Evolutionary conservation across 306 rosid genomes (phyloP).

Genomic region (Corylus heterophylla): DNA sequence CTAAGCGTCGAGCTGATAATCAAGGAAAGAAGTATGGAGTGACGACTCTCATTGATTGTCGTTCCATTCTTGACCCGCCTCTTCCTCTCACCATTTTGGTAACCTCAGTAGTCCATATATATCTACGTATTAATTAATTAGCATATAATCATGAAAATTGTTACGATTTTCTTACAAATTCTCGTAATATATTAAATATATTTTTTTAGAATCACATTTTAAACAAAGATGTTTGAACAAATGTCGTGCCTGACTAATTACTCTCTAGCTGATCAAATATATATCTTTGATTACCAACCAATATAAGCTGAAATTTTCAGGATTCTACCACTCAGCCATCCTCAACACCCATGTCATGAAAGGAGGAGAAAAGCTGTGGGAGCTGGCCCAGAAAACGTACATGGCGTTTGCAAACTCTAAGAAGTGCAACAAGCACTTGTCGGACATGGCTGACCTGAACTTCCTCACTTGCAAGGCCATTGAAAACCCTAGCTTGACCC

Average conservation of each 20-base stretch:
- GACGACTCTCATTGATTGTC: slow-evolving; percentile 54
- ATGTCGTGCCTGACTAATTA: no score
- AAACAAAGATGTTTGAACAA: no score
- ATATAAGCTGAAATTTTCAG: slow-evolving; percentile 12
- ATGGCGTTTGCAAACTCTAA: slow-evolving; percentile 42
- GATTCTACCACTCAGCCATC: slow-evolving; percentile 68
- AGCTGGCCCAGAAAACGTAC: slow-evolving; percentile 46
- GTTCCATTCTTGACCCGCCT: slow-evolving; percentile 42
- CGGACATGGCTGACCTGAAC: slow-evolving; percentile 65
- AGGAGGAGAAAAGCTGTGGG: slow-evolving; percentile 65
- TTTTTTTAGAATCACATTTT: no score
- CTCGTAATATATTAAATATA: no score
- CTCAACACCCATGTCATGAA: slow-evolving; percentile 49
- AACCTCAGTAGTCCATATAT: neutral
- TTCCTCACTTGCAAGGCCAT: slow-evolving; percentile 58
- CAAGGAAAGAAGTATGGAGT: slow-evolving; percentile 53
- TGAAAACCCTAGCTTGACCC: slow-evolving; percentile 53
- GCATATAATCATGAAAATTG: neutral
- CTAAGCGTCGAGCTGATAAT: slow-evolving; percentile 14
- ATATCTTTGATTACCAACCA: no score
- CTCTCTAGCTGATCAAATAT: no score
- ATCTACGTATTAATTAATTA: neutral
- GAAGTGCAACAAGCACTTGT: slow-evolving; percentile 46
- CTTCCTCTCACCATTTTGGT: slow-evolving; percentile 52
- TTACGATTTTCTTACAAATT: no score